Evolutionary conservation across 371 early-diverging fungal species (phyloP).

Genomic region (Dinochytrium kinnereticum): DNA sequence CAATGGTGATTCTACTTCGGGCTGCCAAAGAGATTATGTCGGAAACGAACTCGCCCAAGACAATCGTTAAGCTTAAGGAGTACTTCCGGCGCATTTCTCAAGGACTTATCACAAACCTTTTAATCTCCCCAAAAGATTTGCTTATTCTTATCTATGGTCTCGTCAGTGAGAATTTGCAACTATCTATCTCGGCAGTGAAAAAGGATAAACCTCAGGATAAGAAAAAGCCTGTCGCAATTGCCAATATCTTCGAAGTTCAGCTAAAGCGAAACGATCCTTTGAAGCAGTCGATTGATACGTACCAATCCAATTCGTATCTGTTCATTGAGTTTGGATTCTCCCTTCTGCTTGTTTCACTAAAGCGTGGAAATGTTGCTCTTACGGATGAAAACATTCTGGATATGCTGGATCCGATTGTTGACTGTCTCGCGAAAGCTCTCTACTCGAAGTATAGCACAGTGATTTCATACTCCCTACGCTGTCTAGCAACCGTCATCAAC

Average conservation of each 20-base stretch:
- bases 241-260: slow-evolving; percentile 72
- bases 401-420: slow-evolving; percentile 81
- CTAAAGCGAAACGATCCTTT: slow-evolving; percentile 60
- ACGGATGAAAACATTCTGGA: slow-evolving; percentile 54
- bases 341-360: slow-evolving; percentile 69
- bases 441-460: slow-evolving; percentile 80
- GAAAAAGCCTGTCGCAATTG: too few relatives aligned
- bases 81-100: slow-evolving; percentile 73
- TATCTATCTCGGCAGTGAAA: slow-evolving; percentile 50
- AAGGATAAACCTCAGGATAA: not conserved
- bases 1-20: slow-evolving; percentile 69
- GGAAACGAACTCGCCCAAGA: slow-evolving; percentile 78
- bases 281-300: slow-evolving; percentile 63
- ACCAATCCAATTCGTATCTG: slow-evolving; percentile 79
- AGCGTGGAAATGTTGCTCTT: slow-evolving; percentile 58
- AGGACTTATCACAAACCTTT: slow-evolving; percentile 79
- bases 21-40: slow-evolving; percentile 89
- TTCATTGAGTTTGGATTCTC: slow-evolving; percentile 93
- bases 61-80: slow-evolving; percentile 76
- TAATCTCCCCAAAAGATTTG: slow-evolving; percentile 68
- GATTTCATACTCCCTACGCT: slow-evolving; percentile 69
- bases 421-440: slow-evolving; percentile 77
- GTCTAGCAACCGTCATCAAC: slow-evolving; percentile 68
- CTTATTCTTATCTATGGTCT: slow-evolving; percentile 82
- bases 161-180: slow-evolving; percentile 80